phyloP scores from a whole-genome alignment of 2,329 filamentous ascomycete genomes.

The Trichoderma guizhouense region DNA sequence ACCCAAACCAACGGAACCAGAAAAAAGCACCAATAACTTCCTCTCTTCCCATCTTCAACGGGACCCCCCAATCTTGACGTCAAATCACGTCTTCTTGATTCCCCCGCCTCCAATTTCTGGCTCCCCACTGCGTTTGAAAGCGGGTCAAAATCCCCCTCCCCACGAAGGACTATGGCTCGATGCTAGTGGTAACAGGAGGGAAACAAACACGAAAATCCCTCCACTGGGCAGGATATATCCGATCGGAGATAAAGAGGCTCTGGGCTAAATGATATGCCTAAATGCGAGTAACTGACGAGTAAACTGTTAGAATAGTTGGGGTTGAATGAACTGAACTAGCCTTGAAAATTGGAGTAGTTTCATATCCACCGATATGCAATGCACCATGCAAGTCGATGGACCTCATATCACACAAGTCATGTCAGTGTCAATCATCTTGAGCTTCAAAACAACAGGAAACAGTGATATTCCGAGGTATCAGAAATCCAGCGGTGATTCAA shows the following conservation, averaged over 20 bases:
- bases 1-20: neutral
- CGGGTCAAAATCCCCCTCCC: neutral
- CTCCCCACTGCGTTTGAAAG: neutral
- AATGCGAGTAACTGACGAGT: neutral
- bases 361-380: neutral
- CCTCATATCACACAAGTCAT: neutral
- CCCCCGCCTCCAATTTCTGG: neutral
- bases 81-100: neutral
- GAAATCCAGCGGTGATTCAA: constrained; percentile 11
- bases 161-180: neutral
- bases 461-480: constrained; percentile 3
- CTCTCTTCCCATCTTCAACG: neutral
- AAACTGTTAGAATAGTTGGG: neutral
- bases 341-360: neutral
- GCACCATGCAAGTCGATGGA: neutral
- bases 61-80: neutral
- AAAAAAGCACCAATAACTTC: neutral
- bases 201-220: neutral
- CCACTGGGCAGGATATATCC: neutral
- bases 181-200: neutral
- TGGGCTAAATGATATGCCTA: neutral
- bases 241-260: neutral
- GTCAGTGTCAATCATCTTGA: neutral
- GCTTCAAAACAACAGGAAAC: neutral
- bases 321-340: neutral